A percentile compares a stretch with the other conserved stretches of the same genome.
Evolutionary conservation across 2,329 filamentous ascomycete genomes (phyloP).

Genomic region (Xylaria multiplex): DNA sequence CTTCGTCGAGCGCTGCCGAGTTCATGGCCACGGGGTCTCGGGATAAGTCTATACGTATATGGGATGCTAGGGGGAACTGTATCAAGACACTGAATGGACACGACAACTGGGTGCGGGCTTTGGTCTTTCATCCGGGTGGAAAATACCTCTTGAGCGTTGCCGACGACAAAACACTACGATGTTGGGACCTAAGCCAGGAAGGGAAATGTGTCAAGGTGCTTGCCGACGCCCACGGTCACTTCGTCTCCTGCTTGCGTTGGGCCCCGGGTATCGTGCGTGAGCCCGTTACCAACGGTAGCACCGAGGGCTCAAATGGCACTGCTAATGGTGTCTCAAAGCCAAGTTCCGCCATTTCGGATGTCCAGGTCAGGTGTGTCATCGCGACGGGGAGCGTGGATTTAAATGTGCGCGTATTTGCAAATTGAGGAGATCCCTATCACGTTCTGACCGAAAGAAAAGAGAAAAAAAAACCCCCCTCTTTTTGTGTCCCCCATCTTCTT

Average conservation of each 20-base stretch:
- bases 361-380: slow-evolving; percentile 83
- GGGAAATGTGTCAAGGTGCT: slow-evolving; percentile 88
- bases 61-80: slow-evolving; percentile 85
- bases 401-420: slow-evolving; percentile 81
- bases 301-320: slow-evolving; percentile 54
- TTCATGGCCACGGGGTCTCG: slow-evolving; percentile 89
- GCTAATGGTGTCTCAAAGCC: slow-evolving; percentile 60
- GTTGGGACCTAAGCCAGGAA: slow-evolving; percentile 93
- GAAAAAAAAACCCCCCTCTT: too few relatives aligned
- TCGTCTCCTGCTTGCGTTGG: slow-evolving; percentile 88
- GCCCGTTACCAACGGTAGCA: slow-evolving; percentile 52
- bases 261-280: slow-evolving; percentile 79
- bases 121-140: slow-evolving; percentile 91
- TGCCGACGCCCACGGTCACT: slow-evolving; percentile 80
- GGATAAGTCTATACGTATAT: slow-evolving; percentile 90
- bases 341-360: slow-evolving; percentile 57
- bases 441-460: neutral
- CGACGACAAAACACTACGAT: slow-evolving; percentile 91
- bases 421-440: slow-evolving; percentile 46
- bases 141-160: slow-evolving; percentile 87
- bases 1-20: slow-evolving; percentile 78
- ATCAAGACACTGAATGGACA: slow-evolving; percentile 88
- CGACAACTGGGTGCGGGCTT: slow-evolving; percentile 90
- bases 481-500: slow-evolving; percentile 4
- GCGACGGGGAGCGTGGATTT: slow-evolving; percentile 88